A percentile compares a stretch with the other conserved stretches of the same genome.
phyloP scores from a whole-genome alignment of 139 green algal species.

The Raphidocelis subcapitata region DNA sequence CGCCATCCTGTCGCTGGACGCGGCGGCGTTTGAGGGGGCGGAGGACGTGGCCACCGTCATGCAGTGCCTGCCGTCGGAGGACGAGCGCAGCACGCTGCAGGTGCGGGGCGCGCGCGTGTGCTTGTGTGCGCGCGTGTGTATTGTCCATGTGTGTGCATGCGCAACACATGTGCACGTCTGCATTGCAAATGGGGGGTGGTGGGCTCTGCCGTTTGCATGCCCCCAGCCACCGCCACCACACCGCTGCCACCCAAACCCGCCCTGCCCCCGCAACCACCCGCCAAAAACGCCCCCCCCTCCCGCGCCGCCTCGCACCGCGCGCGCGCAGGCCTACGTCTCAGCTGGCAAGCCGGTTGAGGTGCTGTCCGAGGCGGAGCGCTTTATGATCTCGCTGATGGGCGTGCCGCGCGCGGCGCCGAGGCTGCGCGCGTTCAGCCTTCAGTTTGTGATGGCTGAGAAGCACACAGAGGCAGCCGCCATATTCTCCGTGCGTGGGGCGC shows the following conservation, averaged over 20 bases:
- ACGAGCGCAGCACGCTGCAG: conserved; percentile 26
- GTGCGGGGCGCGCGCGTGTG: conserved; percentile 1
- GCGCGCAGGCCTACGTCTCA: conserved; percentile 17
- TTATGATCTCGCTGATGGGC: conserved; percentile 33
- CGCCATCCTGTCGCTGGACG: conserved; percentile 39
- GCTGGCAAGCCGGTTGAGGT: conserved; percentile 33
- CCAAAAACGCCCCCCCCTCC: not conserved
- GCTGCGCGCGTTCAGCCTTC: conserved; percentile 28
- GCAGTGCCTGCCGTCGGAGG: conserved; percentile 37
- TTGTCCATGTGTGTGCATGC: no score
- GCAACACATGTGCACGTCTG: not conserved
- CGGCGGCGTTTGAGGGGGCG: conserved; percentile 25
- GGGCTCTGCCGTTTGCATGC: no score
- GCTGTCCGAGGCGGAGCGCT: conserved; percentile 30
- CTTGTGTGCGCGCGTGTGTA: conserved; percentile 7
- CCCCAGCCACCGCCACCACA: no score
- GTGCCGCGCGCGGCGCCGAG: conserved; percentile 35
- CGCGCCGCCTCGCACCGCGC: no score
- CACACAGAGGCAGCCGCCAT: conserved; percentile 17
- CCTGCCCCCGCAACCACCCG: not conserved
- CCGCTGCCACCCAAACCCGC: not conserved
- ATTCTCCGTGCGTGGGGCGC: conserved; percentile 9
- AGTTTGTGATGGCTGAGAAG: conserved; percentile 41
- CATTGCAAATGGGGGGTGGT: no score
- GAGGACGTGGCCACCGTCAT: conserved; percentile 31